These are phyloP conservation scores for Symbiotaphrina buchneri DNA, from an alignment of 495 filamentous ascomycete genomes.

Conservation along the genomic window DNA sequence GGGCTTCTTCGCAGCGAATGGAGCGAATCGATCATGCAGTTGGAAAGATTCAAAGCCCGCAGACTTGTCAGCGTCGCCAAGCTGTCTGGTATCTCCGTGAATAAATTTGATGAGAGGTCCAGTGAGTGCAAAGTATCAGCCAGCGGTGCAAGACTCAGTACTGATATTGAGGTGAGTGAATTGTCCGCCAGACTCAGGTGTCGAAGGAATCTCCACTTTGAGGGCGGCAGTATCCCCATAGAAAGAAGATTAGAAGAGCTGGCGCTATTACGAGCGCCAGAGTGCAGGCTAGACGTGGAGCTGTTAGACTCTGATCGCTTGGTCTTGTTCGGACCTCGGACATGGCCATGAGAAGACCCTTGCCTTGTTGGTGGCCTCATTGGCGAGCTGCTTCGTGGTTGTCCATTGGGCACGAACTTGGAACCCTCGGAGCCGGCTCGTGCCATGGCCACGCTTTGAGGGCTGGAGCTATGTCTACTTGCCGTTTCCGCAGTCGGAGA, in stretches of 20 bases:
- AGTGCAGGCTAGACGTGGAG: constrained; percentile 64
- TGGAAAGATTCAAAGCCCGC: constrained; percentile 72
- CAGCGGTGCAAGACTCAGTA: constrained; percentile 53
- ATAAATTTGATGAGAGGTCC: constrained; percentile 79
- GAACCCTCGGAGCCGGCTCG: constrained; percentile 25
- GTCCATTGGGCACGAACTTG: constrained; percentile 20
- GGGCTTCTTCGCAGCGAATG: constrained; percentile 73
- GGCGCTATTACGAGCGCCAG: constrained; percentile 33
- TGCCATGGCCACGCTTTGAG: constrained; percentile 22
- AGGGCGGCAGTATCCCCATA: constrained; percentile 42
- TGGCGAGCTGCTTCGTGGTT: constrained; percentile 56
- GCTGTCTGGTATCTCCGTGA: constrained; percentile 77
- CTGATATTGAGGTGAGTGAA: constrained; percentile 53
- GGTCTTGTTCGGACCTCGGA: constrained; percentile 40
- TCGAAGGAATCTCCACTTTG: constrained; percentile 85
- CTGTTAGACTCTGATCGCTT: constrained; percentile 76
- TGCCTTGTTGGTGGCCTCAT: constrained; percentile 19
- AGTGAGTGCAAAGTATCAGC: constrained; percentile 73
- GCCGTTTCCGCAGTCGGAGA: constrained; percentile 33
- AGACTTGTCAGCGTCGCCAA: constrained; percentile 61
- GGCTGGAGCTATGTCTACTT: constrained; percentile 21
- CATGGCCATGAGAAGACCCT: constrained; percentile 29
- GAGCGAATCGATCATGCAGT: constrained; percentile 93
- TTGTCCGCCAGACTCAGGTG: constrained; percentile 89
- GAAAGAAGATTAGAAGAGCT: constrained; percentile 52